A percentile compares a stretch with the other conserved stretches of the same genome.
Evolutionary conservation across 352 stramenopile species (phyloP).

Genomic region (Thraustotheca clavata): DNA sequence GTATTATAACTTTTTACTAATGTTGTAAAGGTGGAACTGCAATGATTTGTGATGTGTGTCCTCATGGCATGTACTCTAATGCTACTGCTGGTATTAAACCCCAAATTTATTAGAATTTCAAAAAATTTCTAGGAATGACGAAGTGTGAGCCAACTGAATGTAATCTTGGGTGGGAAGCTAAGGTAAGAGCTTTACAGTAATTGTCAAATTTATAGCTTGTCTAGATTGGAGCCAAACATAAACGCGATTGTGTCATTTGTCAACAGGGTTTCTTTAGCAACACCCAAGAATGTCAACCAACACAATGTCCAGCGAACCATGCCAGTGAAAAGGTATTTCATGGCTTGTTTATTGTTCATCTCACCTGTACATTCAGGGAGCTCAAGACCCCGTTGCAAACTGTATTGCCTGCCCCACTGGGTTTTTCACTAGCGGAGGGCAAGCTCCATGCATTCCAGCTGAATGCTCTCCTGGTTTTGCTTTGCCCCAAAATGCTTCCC

Average conservation of each 20-base stretch:
- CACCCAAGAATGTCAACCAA: not conserved
- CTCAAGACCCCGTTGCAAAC: not conserved
- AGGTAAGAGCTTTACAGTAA: not conserved
- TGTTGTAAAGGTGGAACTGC: not conserved
- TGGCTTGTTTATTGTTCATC: not conserved
- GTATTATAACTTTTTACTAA: too few species aligned
- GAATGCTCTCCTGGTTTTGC: constrained; percentile 28
- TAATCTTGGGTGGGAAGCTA: constrained; percentile 14
- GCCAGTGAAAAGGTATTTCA: constrained; percentile 6
- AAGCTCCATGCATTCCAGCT: not conserved
- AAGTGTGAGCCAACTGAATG: not conserved
- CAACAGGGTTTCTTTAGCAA: constrained; percentile 6
- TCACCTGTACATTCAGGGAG: not conserved
- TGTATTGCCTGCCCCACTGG: not conserved
- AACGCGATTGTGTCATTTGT: constrained; percentile 11
- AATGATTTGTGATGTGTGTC: not conserved
- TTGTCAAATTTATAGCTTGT: not conserved
- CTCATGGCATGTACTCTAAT: not conserved
- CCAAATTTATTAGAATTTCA: not conserved
- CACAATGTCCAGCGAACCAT: not conserved
- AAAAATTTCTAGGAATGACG: not conserved
- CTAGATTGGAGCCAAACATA: constrained; percentile 13
- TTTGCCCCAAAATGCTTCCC: constrained; percentile 23
- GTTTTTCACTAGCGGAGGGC: not conserved
- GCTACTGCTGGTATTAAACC: not conserved